phyloP scores from a whole-genome alignment of 768 basidiomycete genomes.

The Russula sp. region DNA sequence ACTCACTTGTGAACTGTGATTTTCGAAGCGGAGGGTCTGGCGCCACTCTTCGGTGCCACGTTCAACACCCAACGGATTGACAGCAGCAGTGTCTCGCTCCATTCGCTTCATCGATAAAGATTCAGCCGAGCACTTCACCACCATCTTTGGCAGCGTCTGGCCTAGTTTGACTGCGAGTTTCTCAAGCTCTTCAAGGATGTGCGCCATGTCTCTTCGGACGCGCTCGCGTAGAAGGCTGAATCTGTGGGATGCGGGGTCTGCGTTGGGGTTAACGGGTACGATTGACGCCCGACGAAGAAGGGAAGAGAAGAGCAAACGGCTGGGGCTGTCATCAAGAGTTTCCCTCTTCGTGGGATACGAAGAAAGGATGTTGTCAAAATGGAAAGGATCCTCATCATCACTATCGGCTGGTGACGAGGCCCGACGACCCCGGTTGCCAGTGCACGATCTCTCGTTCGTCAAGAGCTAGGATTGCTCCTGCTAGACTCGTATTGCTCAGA shows the following conservation, averaged over 20 bases:
- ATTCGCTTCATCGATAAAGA: slow-evolving; percentile 13
- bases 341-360: too few relatives aligned
- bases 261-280: slow-evolving; percentile 20
- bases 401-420: slow-evolving; percentile 14
- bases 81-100: not conserved
- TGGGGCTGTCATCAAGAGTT: not conserved
- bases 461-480: not conserved
- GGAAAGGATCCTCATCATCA: slow-evolving; percentile 28
- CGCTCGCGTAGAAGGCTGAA: slow-evolving; percentile 27
- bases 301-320: slow-evolving; percentile 3
- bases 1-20: too few relatives aligned
- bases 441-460: slow-evolving; percentile 8
- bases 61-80: slow-evolving; percentile 12
- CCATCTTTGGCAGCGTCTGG: slow-evolving; percentile 26
- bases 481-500: slow-evolving; percentile 1
- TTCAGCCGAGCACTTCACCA: slow-evolving; percentile 27
- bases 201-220: slow-evolving; percentile 28
- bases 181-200: slow-evolving; percentile 30
- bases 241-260: slow-evolving; percentile 14
- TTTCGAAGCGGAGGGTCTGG: too few relatives aligned
- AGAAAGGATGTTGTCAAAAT: too few relatives aligned
- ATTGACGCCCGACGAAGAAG: slow-evolving; percentile 27
- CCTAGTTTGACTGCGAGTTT: slow-evolving; percentile 24
- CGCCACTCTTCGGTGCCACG: too few relatives aligned
- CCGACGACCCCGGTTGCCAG: not conserved